Evolutionary conservation across 2,329 filamentous ascomycete genomes (phyloP).

Genomic region (Curvularia verruculosa): DNA sequence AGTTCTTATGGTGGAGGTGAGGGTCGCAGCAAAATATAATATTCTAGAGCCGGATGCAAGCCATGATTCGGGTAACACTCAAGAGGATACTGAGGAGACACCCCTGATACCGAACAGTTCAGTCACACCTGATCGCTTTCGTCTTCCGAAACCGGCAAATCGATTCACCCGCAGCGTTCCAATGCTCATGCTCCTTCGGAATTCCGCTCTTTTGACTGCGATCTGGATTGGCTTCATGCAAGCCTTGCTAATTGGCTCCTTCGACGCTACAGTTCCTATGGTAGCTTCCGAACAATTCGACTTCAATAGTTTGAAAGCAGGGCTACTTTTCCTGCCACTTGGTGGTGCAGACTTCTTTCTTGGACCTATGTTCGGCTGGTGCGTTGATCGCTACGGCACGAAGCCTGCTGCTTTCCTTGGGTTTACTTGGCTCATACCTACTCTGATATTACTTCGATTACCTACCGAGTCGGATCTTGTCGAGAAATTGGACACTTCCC

Average conservation of each 20-base stretch:
- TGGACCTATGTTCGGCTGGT: constrained; percentile 56
- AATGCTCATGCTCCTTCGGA: constrained; percentile 53
- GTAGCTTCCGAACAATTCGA: constrained; percentile 52
- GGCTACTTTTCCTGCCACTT: constrained; percentile 56
- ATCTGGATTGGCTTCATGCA: constrained; percentile 43
- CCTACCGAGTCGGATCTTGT: constrained; percentile 32
- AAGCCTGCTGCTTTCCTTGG: constrained; percentile 51
- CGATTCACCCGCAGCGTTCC: constrained; percentile 52
- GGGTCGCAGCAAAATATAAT: constrained; percentile 57
- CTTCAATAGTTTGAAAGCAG: constrained; percentile 53
- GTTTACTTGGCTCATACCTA: constrained; percentile 53
- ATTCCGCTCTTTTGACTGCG: constrained; percentile 41
- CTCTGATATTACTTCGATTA: constrained; percentile 53
- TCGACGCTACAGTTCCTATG: constrained; percentile 57
- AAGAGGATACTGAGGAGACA: constrained; percentile 32
- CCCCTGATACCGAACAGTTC: constrained; percentile 30
- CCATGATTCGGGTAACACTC: constrained; percentile 11
- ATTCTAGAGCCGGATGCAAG: constrained; percentile 16
- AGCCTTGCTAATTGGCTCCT: constrained; percentile 51
- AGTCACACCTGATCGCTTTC: constrained; percentile 46
- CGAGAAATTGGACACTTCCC: constrained; percentile 19
- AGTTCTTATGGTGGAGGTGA: constrained; percentile 67
- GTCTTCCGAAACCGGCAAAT: constrained; percentile 51
- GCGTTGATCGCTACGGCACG: constrained; percentile 55
- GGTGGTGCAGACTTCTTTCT: constrained; percentile 53